phyloP scores from a whole-genome alignment of 2,329 filamentous ascomycete genomes.

The Phialophora macrospora region DNA sequence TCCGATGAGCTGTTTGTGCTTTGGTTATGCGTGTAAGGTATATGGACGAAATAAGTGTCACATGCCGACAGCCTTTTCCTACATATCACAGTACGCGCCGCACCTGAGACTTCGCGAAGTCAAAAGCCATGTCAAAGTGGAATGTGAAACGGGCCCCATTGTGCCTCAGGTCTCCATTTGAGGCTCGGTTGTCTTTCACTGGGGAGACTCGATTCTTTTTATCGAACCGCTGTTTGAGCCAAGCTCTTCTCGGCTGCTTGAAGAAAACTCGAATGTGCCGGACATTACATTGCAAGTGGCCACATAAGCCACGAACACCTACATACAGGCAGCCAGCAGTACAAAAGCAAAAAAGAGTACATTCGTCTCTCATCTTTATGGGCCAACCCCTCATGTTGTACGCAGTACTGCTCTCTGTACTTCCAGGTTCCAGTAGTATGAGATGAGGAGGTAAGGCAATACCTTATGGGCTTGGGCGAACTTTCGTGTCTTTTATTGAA shows the following conservation, averaged over 20 bases:
- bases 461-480: no score
- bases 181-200: not conserved
- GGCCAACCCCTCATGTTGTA: not conserved
- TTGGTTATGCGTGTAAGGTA: not conserved
- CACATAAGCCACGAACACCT: not conserved
- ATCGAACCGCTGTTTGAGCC: not conserved
- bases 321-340: not conserved
- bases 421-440: not conserved
- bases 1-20: not conserved
- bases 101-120: not conserved
- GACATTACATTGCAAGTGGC: not conserved
- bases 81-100: not conserved
- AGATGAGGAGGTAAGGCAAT: not conserved
- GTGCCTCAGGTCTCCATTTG: not conserved
- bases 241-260: not conserved
- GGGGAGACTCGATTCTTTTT: not conserved
- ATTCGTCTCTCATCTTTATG: not conserved
- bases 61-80: no score
- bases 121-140: not conserved
- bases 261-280: not conserved
- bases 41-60: no score
- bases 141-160: not conserved
- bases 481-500: not conserved
- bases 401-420: not conserved
- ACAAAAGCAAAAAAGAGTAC: not conserved